phyloP scores from a whole-genome alignment of 2,329 filamentous ascomycete genomes.

The Aspergillus hortae region DNA sequence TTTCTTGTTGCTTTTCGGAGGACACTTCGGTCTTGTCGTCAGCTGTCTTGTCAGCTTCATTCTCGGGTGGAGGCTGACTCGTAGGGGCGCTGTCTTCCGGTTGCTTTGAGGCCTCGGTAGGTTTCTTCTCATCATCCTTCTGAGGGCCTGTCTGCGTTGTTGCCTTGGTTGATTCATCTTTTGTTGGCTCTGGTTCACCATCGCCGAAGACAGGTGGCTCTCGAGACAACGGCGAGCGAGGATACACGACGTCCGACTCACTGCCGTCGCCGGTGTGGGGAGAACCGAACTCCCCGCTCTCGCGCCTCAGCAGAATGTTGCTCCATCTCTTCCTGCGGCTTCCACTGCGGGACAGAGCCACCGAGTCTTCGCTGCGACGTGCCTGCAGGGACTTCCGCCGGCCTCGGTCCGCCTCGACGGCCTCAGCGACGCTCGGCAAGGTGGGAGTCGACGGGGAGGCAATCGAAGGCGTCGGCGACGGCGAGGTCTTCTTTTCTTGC shows the following conservation, averaged over 20 bases:
- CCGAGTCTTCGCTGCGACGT: conserved; percentile 25
- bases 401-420: conserved; percentile 23
- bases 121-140: not conserved
- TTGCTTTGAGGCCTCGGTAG: too few species aligned
- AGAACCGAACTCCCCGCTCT: conserved; percentile 27
- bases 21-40: not conserved
- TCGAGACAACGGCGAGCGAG: conserved; percentile 31
- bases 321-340: conserved; percentile 38
- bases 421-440: conserved; percentile 22
- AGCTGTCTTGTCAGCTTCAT: not conserved
- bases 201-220: conserved; percentile 22
- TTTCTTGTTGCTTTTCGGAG: not conserved
- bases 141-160: not conserved
- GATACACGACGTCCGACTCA: conserved; percentile 20
- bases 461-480: conserved; percentile 22
- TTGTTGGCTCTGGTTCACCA: conserved; percentile 4
- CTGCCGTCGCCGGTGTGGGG: conserved; percentile 18
- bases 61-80: not conserved
- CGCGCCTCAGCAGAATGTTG: conserved; percentile 32
- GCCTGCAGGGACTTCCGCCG: conserved; percentile 27
- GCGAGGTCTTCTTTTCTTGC: conserved; percentile 37
- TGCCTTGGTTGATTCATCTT: not conserved
- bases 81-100: too few species aligned
- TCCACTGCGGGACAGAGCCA: conserved; percentile 26
- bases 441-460: conserved; percentile 21